These are phyloP conservation scores for Barnettozyma sucrosica DNA, from an alignment of 805 yeast species.

Conservation along the genomic window DNA sequence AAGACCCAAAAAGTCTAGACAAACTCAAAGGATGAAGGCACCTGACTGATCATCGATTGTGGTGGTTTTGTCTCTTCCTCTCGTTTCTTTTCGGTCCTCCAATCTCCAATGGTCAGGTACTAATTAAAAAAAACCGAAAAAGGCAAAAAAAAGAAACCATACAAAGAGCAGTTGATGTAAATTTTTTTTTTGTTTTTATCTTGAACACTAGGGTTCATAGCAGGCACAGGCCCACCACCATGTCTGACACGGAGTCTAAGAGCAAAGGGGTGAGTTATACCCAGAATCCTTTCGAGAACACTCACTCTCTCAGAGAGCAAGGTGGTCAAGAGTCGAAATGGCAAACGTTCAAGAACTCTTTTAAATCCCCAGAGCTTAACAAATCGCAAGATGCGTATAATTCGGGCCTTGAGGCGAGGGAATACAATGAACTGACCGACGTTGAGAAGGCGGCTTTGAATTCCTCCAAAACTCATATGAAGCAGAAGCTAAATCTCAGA, in stretches of 20 bases:
- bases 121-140: too few species aligned
- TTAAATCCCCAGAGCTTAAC: conserved; percentile 29
- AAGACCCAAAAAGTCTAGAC: too few species aligned
- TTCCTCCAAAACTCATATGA: conserved; percentile 34
- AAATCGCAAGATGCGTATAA: conserved; percentile 14
- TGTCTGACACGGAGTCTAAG: conserved; percentile 5
- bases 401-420: conserved; percentile 13
- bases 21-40: too few species aligned
- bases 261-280: background rate
- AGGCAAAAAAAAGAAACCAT: background rate
- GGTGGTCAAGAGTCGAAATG: conserved; percentile 2
- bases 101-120: too few species aligned
- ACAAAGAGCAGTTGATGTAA: background rate
- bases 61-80: too few species aligned
- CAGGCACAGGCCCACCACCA: background rate
- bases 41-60: too few species aligned
- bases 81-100: background rate
- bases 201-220: too few species aligned
- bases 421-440: conserved; percentile 27
- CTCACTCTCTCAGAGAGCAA: background rate
- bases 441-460: conserved; percentile 33
- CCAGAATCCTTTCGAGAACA: background rate
- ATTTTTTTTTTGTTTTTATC: too few species aligned
- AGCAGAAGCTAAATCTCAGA: conserved; percentile 32
- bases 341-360: conserved; percentile 39